Evolutionary conservation across 23 red algal species (phyloP), one percentile per base, ranked within the genome.

Genomic region (Agarophyton chilense): DNA sequence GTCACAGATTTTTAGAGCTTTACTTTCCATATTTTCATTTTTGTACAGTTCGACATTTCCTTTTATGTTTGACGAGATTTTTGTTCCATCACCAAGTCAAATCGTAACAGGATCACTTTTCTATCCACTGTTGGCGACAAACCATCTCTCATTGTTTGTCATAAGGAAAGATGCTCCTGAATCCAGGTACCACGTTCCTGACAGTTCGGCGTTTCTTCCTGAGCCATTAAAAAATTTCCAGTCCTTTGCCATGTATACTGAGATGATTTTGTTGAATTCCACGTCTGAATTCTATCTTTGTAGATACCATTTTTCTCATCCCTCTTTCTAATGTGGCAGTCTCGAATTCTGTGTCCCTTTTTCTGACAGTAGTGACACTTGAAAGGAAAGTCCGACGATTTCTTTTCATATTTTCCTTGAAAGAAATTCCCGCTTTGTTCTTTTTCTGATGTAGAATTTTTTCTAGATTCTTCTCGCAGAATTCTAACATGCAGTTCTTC

Each of bases 141-240:
- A 67, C 62, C 62, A 38, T 0, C 12, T 65, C 2, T 32, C 28
- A 47, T 78, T 8, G 24, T 60, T 68, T 47, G 22, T 36, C 28
- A 84, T 42, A 45, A 43, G 80, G n/a, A 60, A 66, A 2, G 50
- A 39, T 43, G 80, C 80, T 44, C 80, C 80, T 2, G 56, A 68
- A 25, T 84, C 54, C 21, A 84, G 16, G n/a, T 60, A 63, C 10
- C 80, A 66, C 35, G 62, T 67, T 67, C 62, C 31, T n/a, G 12
- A 67, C 2, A 67, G 2, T 67, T 67, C 6, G 3, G 32, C 6
- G 2, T 5, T 6, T 2, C 22, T 19, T 38, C 35, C 2, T 38
- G 4, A 4, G 10, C 14, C 62, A 10, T 35, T 67, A 4, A 67
- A 67, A 67, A 67, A 67, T 6, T 67, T 33, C 28, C 26, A 36